phyloP scores from a whole-genome alignment of 1,284 basidiomycete species.

The Heliocybe sulcata region DNA sequence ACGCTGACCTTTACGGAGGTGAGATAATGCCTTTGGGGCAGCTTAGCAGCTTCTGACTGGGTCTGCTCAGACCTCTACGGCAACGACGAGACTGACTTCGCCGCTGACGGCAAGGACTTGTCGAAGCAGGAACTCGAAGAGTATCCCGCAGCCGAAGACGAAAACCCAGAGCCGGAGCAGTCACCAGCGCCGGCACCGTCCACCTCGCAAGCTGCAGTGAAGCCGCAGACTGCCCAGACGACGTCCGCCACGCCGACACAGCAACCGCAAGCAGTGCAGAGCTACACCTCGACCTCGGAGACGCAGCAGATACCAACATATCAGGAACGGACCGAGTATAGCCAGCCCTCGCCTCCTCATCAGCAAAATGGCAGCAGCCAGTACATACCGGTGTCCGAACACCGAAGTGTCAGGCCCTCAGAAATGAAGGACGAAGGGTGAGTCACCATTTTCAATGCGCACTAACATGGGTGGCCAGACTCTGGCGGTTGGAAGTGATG shows the following conservation, averaged over 20 bases:
- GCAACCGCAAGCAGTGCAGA: slow-evolving; percentile 9
- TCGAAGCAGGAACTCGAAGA: slow-evolving; percentile 17
- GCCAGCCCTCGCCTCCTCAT: slow-evolving; percentile 25
- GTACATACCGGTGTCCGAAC: slow-evolving; percentile 42
- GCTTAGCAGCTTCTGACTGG: slow-evolving; percentile 1
- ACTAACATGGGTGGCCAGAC: slow-evolving; percentile 7
- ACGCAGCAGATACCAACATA: slow-evolving; percentile 73
- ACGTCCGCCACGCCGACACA: slow-evolving; percentile 5
- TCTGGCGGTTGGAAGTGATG: slow-evolving; percentile 15
- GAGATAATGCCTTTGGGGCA: slow-evolving; percentile 13
- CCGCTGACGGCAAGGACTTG: slow-evolving; percentile 32
- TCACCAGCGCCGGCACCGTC: slow-evolving; percentile 10
- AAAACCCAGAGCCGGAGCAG: slow-evolving; percentile 11
- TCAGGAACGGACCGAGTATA: slow-evolving; percentile 56
- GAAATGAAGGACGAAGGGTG: slow-evolving; percentile 99
- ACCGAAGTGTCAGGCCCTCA: slow-evolving; percentile 68
- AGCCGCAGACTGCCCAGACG: slow-evolving; percentile 6
- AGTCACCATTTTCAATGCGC: slow-evolving; percentile 32
- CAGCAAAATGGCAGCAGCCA: slow-evolving; percentile 28
- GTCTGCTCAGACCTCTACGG: slow-evolving; percentile 64
- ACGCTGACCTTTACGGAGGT: slow-evolving; percentile 83
- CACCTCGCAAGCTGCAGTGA: slow-evolving; percentile 7
- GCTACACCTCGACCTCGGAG: slow-evolving; percentile 21
- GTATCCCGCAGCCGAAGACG: slow-evolving; percentile 19
- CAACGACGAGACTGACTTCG: slow-evolving; percentile 61